These are phyloP conservation scores for Xylaria sp. DNA, from an alignment of 2,329 filamentous ascomycete genomes.

Conservation along the genomic window DNA sequence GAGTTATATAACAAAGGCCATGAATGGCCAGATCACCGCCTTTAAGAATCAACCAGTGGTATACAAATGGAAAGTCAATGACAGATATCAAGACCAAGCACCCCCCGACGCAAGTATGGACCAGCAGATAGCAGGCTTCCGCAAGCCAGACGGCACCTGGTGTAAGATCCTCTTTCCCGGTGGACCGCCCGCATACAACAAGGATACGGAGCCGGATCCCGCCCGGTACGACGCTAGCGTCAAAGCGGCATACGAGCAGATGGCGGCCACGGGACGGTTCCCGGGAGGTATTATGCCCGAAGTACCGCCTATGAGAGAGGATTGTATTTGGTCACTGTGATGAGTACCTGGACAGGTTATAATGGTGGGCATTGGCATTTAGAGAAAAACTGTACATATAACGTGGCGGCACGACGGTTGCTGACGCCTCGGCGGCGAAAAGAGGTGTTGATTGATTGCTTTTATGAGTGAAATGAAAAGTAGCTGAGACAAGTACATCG, in stretches of 20 bases:
- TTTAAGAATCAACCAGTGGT: conserved; percentile 70
- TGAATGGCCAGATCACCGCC: conserved; percentile 53
- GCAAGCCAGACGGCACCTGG: conserved; percentile 59
- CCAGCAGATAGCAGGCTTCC: conserved; percentile 52
- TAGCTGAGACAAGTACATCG: background rate
- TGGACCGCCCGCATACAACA: conserved; percentile 68
- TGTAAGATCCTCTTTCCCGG: conserved; percentile 75
- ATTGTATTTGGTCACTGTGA: conserved; percentile 75
- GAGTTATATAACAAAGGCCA: conserved; percentile 50
- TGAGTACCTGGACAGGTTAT: too few species aligned
- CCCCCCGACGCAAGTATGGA: conserved; percentile 12
- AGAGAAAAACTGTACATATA: conserved; percentile 6
- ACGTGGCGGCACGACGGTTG: background rate
- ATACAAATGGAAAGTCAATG: conserved; percentile 54
- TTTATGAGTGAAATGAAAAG: background rate
- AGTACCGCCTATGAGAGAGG: conserved; percentile 78
- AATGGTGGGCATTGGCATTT: background rate
- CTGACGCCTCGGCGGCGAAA: background rate
- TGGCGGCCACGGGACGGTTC: conserved; percentile 71
- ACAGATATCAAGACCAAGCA: conserved; percentile 32
- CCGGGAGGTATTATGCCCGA: conserved; percentile 76
- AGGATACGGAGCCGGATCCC: conserved; percentile 65
- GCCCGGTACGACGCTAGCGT: conserved; percentile 62
- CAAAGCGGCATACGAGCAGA: conserved; percentile 67
- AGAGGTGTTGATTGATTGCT: conserved; percentile 6